Percentiles rank a stretch among this genome's conserved stretches.
Conservation (phyloP, 768 basidiomycete genomes). For the Favolaschia claudopus region DNA sequence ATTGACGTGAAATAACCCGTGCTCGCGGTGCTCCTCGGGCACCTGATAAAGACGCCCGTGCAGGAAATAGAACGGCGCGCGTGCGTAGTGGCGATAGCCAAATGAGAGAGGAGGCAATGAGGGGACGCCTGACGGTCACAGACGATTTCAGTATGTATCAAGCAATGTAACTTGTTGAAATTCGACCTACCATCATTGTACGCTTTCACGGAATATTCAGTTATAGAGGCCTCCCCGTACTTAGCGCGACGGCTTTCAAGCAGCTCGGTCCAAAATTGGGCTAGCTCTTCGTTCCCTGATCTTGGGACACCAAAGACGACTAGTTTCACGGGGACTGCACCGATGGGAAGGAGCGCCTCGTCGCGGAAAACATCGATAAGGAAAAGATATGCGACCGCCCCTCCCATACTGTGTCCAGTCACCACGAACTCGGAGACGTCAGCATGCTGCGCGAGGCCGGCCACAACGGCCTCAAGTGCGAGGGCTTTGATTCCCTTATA, state of each 20-base stretch:
- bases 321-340: conserved; percentile 46
- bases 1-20: conserved; percentile 51
- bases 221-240: conserved; percentile 45
- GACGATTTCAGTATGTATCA: conserved; percentile 1
- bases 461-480: conserved; percentile 45
- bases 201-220: conserved; percentile 59
- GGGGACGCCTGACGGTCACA: conserved; percentile 53
- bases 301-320: conserved; percentile 61
- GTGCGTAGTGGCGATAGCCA: conserved; percentile 62
- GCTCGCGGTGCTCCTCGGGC: conserved; percentile 54
- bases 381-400: conserved; percentile 57
- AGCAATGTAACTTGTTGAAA: neutral
- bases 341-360: conserved; percentile 31
- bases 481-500: conserved; percentile 50
- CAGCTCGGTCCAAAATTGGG: conserved; percentile 48
- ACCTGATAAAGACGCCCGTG: conserved; percentile 56
- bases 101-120: conserved; percentile 59
- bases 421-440: conserved; percentile 52
- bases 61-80: conserved; percentile 56
- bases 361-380: conserved; percentile 53
- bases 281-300: conserved; percentile 53
- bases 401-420: conserved; percentile 68
- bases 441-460: conserved; percentile 46
- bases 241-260: conserved; percentile 41
- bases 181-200: conserved; percentile 64